Evolutionary conservation across 768 basidiomycete genomes (phyloP).

Genomic region (Suillus brevipes): DNA sequence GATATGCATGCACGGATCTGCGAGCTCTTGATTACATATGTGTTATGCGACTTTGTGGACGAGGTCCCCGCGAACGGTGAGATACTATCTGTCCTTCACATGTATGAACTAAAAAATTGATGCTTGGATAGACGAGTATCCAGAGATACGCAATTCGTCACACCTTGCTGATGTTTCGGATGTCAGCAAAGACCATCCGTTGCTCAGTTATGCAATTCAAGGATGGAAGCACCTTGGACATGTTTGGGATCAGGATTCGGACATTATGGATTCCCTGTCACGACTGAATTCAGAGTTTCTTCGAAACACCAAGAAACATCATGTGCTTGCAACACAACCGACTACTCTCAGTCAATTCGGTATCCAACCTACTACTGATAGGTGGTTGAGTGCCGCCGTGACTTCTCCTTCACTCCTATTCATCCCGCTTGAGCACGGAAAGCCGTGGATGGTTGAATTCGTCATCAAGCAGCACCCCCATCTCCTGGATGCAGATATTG

Average conservation of each 20-base stretch:
- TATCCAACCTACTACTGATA: too few relatives aligned
- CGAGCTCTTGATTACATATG: neutral
- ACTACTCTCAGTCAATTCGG: too few relatives aligned
- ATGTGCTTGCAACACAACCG: neutral
- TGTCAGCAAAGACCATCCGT: neutral
- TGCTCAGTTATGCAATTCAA: neutral
- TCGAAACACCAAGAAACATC: neutral
- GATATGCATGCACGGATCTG: neutral
- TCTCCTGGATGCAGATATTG: neutral
- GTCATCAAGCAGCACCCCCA: neutral
- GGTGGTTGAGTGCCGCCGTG: neutral
- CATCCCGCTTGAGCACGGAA: neutral
- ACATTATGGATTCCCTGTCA: neutral
- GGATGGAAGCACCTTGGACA: neutral
- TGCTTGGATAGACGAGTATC: neutral
- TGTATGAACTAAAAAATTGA: neutral
- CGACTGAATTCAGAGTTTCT: neutral
- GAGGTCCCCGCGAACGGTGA: neutral
- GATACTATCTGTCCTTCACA: neutral
- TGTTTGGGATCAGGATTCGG: neutral
- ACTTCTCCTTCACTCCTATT: neutral
- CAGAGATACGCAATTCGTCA: too few relatives aligned
- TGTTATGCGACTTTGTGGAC: neutral
- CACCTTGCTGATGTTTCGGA: neutral
- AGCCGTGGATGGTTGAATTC: neutral